Evolutionary conservation across 139 green algal genomes (phyloP), one percentile per base, ranked within the genome.

Genomic region (Pleodorina starrii): DNA sequence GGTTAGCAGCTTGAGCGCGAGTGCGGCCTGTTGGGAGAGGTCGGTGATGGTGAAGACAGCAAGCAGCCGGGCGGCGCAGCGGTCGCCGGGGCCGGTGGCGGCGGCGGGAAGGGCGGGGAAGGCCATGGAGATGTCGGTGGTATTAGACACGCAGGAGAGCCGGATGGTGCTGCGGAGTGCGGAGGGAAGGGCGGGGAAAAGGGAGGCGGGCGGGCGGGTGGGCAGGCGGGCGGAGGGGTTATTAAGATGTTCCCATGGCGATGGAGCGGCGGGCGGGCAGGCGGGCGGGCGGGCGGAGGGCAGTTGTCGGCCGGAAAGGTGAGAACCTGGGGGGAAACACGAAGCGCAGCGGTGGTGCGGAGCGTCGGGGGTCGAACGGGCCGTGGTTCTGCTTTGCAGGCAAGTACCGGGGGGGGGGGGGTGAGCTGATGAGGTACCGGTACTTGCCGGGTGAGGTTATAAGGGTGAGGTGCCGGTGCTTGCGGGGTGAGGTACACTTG

Each of bases 91-190:
- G 73, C 40, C 57, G 38, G 59, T 68, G 54, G 85, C 85, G 43
- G 27, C 16, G 72, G 40, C 38, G n/a, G 85, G 85, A 50, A 90
- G 42, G 1, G 43, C 73, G 27, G 85, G 85, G 85, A 90, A 90
- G 54, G 54, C 25, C 7, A 19, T 19, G 66, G 12, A 23, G 66
- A 43, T 57, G 71, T 44, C 2, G 48, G 51, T 14, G 36, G 6
- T 50, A 36, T 46, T 32, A 25, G 63, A 35, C 11, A 38, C 50
- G 40, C 84, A 89, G 36, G 42, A 29, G 2, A 89, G 12, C 25
- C 38, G 66, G 69, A 89, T 57, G 50, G 50, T 60, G 84, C 84
- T 81, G 84, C 69, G 19, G 12, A 73, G 36, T 66, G 54, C 7
- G 9, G 54, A 66, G 54, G 2, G 63, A 12, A 74, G 63, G 63